Base-by-base conservation (phyloP, 2,329 filamentous ascomycete genomes). In the Onygena corvina region DNA sequence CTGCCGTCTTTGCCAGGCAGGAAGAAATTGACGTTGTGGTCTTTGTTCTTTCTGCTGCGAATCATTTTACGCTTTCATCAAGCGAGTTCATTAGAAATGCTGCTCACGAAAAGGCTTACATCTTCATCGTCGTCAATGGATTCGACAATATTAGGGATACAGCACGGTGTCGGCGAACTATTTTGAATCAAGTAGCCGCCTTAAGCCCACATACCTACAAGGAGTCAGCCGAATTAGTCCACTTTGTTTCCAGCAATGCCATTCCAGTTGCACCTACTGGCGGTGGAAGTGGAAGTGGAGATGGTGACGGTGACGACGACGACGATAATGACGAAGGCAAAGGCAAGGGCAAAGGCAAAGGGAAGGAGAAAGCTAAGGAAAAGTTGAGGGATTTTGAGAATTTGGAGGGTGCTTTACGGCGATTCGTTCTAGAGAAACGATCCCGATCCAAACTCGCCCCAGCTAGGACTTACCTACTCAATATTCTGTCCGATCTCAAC, bases 21-120 rank as follows among this genome's bases (percentile, higher is more conserved):
- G 92, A 98, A 65, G 92, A 98, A 67, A 98, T 98, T 55, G 92
- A 98, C 59, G 92, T 98, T 0, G 92, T 98, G 1, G 89, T 98
- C 0, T 98, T 98, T 59, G 92, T 98, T 29, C 92, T 98, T 3
- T 95, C 89, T 8, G 92, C 92, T 2, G 88, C 90, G 21, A 98
- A 98, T 57, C 92, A 98, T 67, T 96, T 98, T 63, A 98, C 92
- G 0, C 80, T 94, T 49, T 94, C 92, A 0, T 89, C 92, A n/a
- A 93, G 86, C 67, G 92, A 98, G 60, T 98, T 98, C 61, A 94
- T 98, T 54, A 85, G 86, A 74, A 90, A 90, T 46, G 92, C 92
- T 1, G 92, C 92, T 0, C 81, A 90, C 34, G 92, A 98, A 62
- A 98, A 98, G 68, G 90, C 92, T 0, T 98, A 98, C 63, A 89